A percentile compares a stretch with the other conserved stretches of the same genome.
Evolutionary conservation across 176 grass and related monocot species (phyloP).

Genomic region (Calamus simplicifolius): DNA sequence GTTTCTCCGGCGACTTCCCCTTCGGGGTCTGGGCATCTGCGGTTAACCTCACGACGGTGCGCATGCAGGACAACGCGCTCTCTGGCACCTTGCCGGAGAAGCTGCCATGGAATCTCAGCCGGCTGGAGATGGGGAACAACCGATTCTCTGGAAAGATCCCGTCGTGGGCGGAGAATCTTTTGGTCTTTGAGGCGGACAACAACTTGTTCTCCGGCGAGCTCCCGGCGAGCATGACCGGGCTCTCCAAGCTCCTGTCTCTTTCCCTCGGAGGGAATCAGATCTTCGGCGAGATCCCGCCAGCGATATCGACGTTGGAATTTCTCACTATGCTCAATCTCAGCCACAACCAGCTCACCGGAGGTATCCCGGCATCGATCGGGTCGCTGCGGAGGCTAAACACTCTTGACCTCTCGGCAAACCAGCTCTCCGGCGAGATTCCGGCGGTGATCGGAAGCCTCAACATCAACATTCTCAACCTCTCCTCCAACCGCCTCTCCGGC

Average conservation of each 20-base stretch:
- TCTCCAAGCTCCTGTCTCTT: conserved; percentile 29
- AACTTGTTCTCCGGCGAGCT: conserved; percentile 58
- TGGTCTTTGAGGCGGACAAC: conserved; percentile 23
- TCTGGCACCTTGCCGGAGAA: conserved; percentile 35
- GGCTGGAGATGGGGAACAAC: conserved; percentile 39
- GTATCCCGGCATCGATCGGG: conserved; percentile 50
- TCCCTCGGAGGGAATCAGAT: conserved; percentile 42
- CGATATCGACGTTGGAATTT: conserved; percentile 10
- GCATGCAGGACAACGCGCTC: conserved; percentile 36
- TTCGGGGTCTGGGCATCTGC: conserved; percentile 27
- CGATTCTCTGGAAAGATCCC: conserved; percentile 40
- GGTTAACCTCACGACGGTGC: conserved; percentile 7
- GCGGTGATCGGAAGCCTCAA: conserved; percentile 19
- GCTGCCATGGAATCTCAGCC: conserved; percentile 17
- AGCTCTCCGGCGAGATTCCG: conserved; percentile 56
- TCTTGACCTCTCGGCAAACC: conserved; percentile 75
- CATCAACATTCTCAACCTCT: conserved; percentile 54
- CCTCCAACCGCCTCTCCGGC: conserved; percentile 60
- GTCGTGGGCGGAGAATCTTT: background rate
- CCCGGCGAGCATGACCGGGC: conserved; percentile 22
- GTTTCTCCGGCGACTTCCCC: conserved; percentile 55
- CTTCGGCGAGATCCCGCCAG: conserved; percentile 39
- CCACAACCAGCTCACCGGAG: conserved; percentile 39
- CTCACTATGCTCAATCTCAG: conserved; percentile 43
- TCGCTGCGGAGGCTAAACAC: conserved; percentile 25